Base-by-base conservation (phyloP, 805 yeast species). In the baker's yeast (Saccharomyces cerevisiae) region DNA sequence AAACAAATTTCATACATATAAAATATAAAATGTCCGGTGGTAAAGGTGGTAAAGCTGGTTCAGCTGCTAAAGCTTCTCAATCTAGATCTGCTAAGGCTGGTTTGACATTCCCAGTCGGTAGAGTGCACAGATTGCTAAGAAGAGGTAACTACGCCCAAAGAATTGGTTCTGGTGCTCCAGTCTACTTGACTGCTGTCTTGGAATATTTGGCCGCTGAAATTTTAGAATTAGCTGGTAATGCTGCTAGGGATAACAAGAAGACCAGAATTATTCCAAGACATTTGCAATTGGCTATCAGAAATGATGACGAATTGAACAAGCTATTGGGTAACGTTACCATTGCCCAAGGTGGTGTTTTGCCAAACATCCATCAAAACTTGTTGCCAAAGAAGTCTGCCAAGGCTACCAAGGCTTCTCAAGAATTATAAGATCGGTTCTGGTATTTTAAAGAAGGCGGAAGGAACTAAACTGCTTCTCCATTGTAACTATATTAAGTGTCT, bases 141-240 rank as follows among this genome's bases (percentile, higher is more conserved):
- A 89, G 87, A 79, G 97, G 96, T 75, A 89, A 91, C 85, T 89
- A 92, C 80, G 96, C 97, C 71, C 96, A 91, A 80, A 86, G 98
- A 81, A 86, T 92, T 68, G 97, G 98, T 83, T 90, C 97, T 65
- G 97, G 96, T 84, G 97, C 98, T 70, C 97, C 98, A 79, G 92
- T 92, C 61, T 92, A 91, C 79, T 82, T 92, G 73, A 91, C 98
- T 65, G 96, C 98, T 54, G 97, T 92, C 56, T 81, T 92, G 69
- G 98, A 92, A 79, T 92, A 92, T 76, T 83, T 92, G 74, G 91
- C 97, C 73, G 97, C 97, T 66, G 98, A 92, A 84, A 89, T 92
- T 64, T 84, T 92, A 70, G 98, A 92, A 80, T 85, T 89, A 76
- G 97, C 97, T 60, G 97, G 97, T 81, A 89, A 89, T 79, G 98